Evolutionary conservation across 352 stramenopile genomes (phyloP).

Genomic region (Saprolegnia parasitica): DNA sequence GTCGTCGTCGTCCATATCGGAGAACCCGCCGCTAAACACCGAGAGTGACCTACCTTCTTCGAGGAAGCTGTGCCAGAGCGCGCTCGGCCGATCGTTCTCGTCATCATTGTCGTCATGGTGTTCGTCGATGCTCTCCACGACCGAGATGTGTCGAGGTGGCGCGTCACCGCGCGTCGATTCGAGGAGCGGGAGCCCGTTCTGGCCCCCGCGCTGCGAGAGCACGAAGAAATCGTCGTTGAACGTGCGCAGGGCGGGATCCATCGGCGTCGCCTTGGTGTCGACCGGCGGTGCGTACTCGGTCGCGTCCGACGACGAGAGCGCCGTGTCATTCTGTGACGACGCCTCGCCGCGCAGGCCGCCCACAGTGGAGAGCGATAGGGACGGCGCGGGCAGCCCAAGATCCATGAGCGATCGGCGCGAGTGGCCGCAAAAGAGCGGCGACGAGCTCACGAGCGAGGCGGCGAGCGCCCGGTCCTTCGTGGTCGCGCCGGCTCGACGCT

Average conservation of each 20-base stretch:
- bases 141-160: no score
- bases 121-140: no score
- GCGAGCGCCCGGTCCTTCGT: neutral
- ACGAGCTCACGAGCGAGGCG: constrained; percentile 8
- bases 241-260: neutral
- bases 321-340: neutral
- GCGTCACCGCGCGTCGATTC: neutral
- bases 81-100: neutral
- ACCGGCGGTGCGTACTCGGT: neutral
- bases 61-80: neutral
- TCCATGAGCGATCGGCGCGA: neutral
- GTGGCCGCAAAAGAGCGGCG: constrained; percentile 3
- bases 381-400: neutral
- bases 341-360: neutral
- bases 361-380: neutral
- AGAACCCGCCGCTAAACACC: neutral
- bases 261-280: neutral
- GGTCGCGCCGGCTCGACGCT: neutral
- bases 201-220: neutral
- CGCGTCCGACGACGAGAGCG: constrained; percentile 1
- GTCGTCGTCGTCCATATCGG: neutral
- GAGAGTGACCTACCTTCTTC: constrained; percentile 7
- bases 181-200: neutral
- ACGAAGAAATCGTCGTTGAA: constrained; percentile 16
- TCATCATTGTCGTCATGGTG: neutral